Base-by-base conservation (phyloP, 1,139 yeast genomes). In the Kurtzmaniella quercitrusa region DNA sequence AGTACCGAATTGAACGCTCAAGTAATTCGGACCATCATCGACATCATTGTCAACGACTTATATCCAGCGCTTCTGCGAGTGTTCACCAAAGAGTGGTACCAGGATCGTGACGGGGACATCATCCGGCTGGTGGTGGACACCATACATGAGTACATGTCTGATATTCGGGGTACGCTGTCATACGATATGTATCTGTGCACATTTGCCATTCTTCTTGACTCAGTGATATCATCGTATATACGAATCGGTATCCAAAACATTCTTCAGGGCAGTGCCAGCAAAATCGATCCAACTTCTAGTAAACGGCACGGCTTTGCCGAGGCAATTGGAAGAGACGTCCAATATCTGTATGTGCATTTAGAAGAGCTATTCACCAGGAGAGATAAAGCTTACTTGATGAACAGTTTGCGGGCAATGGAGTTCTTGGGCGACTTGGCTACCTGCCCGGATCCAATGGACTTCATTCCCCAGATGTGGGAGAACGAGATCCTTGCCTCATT, bases 1-100 rank as follows among this genome's bases (percentile, higher is more conserved):
- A 85, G 84, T 58, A 86, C 89, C 2, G 84, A 82, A 42, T 75
- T 88, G 38, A 88, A 90, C 42, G 87, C 85, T 41, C 76, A 77
- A 51, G 79, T 90, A 46, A 76, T 86, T 44, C 70, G 78, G 45
- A 81, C 82, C 6, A 67, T 88, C 39, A 76, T 82, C 38, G 79
- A 76, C 29, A 79, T 90, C 25, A 82, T 89, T 41, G 78, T 84
- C 55, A 85, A 83, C 53, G 96, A 90, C 52, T 63, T 73, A 46
- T 68, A 66, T 43, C 77, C 77, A 7, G 75, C 74, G 3, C 58
- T 73, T 39, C 69, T 76, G 8, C 52, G 52, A 18, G 63, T 71
- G 1, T 73, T 73, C 51, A 65, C 72, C 23, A 69, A 70, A 45
- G 51, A 57, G 11, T 73, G 78, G 78, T 70, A 70, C 76, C 65